Conservation (phyloP, 768 basidiomycete species). For the Cystofilobasidium ferigula region DNA sequence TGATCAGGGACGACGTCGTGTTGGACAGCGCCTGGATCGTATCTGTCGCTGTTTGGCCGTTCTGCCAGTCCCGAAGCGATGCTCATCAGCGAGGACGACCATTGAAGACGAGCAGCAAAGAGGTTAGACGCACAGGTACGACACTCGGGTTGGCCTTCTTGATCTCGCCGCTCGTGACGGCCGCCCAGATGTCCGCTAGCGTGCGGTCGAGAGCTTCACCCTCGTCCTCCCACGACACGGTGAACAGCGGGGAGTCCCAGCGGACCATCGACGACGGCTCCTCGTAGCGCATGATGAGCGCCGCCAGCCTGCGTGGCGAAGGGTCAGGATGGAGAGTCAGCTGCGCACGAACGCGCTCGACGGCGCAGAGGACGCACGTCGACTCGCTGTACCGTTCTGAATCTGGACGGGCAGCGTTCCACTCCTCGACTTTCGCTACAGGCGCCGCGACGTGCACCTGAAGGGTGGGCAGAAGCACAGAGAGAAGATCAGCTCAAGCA, state of each 20-base stretch:
- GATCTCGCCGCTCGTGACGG: constrained; percentile 63
- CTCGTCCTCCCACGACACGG: constrained; percentile 62
- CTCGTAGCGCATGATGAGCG: constrained; percentile 77
- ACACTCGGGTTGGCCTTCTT: constrained; percentile 84
- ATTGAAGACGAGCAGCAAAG: neutral
- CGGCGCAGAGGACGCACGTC: constrained; percentile 50
- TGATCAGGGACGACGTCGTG: constrained; percentile 58
- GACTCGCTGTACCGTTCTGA: constrained; percentile 49
- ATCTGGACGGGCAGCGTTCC: constrained; percentile 51
- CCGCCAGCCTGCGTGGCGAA: constrained; percentile 54
- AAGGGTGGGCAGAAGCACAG: neutral
- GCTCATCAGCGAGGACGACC: neutral
- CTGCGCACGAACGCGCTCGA: constrained; percentile 4
- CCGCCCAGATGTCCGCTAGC: constrained; percentile 56
- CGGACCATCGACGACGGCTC: constrained; percentile 97
- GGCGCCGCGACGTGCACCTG: constrained; percentile 43
- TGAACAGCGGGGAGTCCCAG: constrained; percentile 94
- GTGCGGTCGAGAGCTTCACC: constrained; percentile 45
- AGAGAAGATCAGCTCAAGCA: too few relatives aligned
- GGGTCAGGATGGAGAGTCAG: neutral
- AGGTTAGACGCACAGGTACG: constrained; percentile 47
- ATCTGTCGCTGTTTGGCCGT: constrained; percentile 71
- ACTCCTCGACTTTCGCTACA: constrained; percentile 60
- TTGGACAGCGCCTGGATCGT: constrained; percentile 76
- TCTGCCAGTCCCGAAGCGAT: constrained; percentile 42